Base-by-base conservation (phyloP, 805 yeast genomes). In the Wickerhamiella kazuoi region DNA sequence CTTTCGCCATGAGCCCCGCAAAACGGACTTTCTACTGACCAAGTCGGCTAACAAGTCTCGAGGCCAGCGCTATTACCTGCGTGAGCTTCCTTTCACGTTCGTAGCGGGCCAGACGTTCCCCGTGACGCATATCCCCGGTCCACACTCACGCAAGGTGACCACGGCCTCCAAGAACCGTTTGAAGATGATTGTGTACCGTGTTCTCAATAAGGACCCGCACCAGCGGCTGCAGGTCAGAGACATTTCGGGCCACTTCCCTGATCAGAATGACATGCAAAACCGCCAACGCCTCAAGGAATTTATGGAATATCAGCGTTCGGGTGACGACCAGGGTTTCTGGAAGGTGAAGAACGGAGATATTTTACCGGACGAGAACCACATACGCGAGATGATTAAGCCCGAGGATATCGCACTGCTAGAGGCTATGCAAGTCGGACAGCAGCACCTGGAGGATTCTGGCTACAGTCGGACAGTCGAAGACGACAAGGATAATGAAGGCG, bases 191-290 rank as follows among this genome's bases (percentile, higher is more conserved):
- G 97, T 84, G 2, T 87, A 72, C 51, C 71, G 97, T 39, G 80
- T 84, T 0, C 64, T 90, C 58, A 82, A 84, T 56, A 72, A 75
- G 44, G 75, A 70, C 35, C 79, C 79, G 2, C 70, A 73, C 29
- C 74, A 79, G 30, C 66, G 97, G 29, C 65, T 90, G 32, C 67
- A 81, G 6, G 93, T 90, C 9, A 76, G 76, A 46, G 97, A 90
- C 47, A 81, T 90, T 18, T 75, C 94, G 0, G 71, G 71, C 37
- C 96, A 87, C 62, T 90, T 90, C 54, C 97, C 98, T 0, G 97
- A 84, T 49, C 96, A 86, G 57, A 86, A 80, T 52, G 97, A 90
- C 53, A 86, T 87, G 82, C 98, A 90, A 56, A 87, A 83, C 54
- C 71, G 98, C 50, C 97, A 87, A 60, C 68, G 95, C 45, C 67